Base-by-base conservation (phyloP, 257 asterid species). In the Verbascum thapsus region DNA sequence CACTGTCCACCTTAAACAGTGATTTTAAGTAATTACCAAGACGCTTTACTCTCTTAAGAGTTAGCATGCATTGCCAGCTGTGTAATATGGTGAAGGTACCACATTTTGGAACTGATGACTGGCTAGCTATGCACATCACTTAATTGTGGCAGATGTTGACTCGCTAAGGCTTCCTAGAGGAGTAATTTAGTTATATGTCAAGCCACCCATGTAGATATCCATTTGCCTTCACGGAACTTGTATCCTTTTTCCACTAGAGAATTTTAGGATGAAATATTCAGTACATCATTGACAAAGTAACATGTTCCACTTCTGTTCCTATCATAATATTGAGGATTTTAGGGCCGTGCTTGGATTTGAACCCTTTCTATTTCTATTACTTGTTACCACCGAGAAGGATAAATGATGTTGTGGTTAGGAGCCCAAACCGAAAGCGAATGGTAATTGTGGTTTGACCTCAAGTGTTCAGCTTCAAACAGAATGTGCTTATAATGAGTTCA, bases 1-100 rank as follows among this genome's bases (percentile, higher is more conserved):
- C 26, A 45, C 15, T 8, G 60, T 22, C 53, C 48, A 41, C 9
- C 53, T 41, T 41, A 32, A 30, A 7, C 52, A 32, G 53, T 64
- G 56, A 30, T 58, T 38, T 54, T 19, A 43, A 41, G 45, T 47
- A 23, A 51, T 51, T 11, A 19, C n/a, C n/a, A 66, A 10, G 32
- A 32, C 43, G 15, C 41, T 42, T 43, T 16, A 47, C 50, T 63
- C 23, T 11, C 32, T 1, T 15, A 13, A 45, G 54, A n/a, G 8
- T 8, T 34, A 15, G 19, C 26, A 39, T 60, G 15, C 32, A 34
- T 53, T 65, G 35, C 32, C 26, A 63, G 16, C n/a, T n/a, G 30
- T 34, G 16, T 17, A 10, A 7, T 34, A 9, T 53, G 10, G 44
- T 53, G 63, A 41, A 20, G 30, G 11, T 26, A 53, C 9, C 16